phyloP scores from a whole-genome alignment of 345 rosid genomes.

The Orychophragmus violaceus region DNA sequence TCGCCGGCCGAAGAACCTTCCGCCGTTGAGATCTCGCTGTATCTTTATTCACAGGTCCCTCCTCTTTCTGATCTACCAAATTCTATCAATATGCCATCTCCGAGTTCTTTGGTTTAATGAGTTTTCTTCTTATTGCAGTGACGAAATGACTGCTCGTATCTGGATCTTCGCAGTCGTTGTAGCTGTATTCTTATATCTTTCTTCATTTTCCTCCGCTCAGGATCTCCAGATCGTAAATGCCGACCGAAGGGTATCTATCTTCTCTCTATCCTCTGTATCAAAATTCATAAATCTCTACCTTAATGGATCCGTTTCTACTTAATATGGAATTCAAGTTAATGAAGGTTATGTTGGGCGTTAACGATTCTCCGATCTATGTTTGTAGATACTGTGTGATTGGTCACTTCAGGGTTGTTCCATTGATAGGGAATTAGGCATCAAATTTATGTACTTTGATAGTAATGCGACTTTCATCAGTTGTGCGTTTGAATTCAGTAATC shows the following conservation, averaged over 20 bases:
- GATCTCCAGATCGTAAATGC: constrained; percentile 71
- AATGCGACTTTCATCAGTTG: neutral
- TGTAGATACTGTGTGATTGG: neutral
- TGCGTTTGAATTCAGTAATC: neutral
- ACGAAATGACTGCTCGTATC: constrained; percentile 43
- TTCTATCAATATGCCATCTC: neutral
- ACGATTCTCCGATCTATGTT: constrained; percentile 10
- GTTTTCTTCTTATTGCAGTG: constrained; percentile 15
- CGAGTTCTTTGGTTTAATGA: constrained; percentile 5
- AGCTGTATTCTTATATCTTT: constrained; percentile 30
- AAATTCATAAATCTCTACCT: neutral
- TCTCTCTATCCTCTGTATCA: constrained; percentile 5
- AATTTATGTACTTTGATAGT: neutral
- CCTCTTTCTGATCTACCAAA: neutral
- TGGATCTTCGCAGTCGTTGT: constrained; percentile 34
- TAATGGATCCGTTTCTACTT: neutral
- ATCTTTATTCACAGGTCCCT: neutral
- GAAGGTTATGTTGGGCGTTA: neutral
- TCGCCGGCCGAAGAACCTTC: constrained; percentile 12
- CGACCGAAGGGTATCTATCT: constrained; percentile 70
- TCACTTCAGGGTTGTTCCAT: neutral
- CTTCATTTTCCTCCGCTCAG: constrained; percentile 38
- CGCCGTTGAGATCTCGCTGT: neutral
- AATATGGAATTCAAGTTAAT: neutral
- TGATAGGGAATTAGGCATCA: neutral